A percentile compares a stretch with the other conserved stretches of the same genome.
Evolutionary conservation across 2,329 filamentous ascomycete genomes (phyloP).

Genomic region (Rhinocladiella similis): DNA sequence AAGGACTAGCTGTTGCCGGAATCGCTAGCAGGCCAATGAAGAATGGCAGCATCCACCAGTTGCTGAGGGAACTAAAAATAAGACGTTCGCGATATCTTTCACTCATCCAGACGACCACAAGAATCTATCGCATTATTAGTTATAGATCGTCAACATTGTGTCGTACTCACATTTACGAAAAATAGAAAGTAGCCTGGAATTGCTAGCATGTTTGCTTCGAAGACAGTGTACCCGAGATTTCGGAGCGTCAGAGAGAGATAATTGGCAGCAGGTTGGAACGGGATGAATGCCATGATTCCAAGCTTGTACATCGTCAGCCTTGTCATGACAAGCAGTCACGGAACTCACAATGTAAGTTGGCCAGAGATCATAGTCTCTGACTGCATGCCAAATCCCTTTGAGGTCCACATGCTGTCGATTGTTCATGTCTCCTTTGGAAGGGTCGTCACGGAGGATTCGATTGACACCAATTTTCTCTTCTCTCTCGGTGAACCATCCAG

Average conservation of each 20-base stretch:
- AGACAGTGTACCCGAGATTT: conserved; percentile 33
- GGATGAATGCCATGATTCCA: conserved; percentile 39
- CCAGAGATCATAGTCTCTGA: conserved; percentile 57
- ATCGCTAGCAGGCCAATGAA: conserved; percentile 52
- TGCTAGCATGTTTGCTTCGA: conserved; percentile 35
- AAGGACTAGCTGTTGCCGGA: conserved; percentile 45
- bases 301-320: conserved; percentile 36
- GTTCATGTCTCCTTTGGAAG: conserved; percentile 48
- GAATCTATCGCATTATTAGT: conserved; percentile 46
- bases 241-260: conserved; percentile 58
- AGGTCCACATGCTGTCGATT: conserved; percentile 44
- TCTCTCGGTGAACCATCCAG: conserved; percentile 64
- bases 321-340: conserved; percentile 43
- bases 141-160: conserved; percentile 39
- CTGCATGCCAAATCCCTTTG: conserved; percentile 48
- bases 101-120: conserved; percentile 50
- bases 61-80: conserved; percentile 53
- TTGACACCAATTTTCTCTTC: conserved; percentile 70
- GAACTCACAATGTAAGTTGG: conserved; percentile 50
- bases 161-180: conserved; percentile 43
- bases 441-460: conserved; percentile 22
- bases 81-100: conserved; percentile 55
- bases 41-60: conserved; percentile 56
- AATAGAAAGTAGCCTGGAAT: conserved; percentile 40
- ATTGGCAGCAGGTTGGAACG: conserved; percentile 50